These are phyloP conservation scores for Coprinellus aureogranulatus DNA, from an alignment of 768 basidiomycete genomes.

Conservation along the genomic window DNA sequence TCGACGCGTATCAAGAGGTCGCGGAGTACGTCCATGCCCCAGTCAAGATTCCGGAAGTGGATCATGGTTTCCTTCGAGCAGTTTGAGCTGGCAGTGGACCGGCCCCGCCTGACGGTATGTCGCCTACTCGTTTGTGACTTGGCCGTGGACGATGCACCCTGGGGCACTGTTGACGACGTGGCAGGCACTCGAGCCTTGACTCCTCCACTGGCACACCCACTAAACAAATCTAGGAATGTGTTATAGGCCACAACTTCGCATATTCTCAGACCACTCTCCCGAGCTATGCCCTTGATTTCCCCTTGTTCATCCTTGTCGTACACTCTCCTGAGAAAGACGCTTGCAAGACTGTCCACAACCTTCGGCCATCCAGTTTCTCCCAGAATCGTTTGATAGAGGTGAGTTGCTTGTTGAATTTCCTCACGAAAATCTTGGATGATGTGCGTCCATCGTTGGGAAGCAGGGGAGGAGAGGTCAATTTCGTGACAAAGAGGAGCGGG, in stretches of 20 bases:
- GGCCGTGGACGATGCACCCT: no score
- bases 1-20: slow-evolving; percentile 32
- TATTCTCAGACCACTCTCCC: slow-evolving; percentile 25
- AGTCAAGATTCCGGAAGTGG: slow-evolving; percentile 38
- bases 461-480: background rate
- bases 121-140: no score
- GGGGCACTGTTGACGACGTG: no score
- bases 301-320: slow-evolving; percentile 30
- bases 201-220: slow-evolving; percentile 38
- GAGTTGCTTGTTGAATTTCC: background rate
- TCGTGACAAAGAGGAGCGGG: background rate
- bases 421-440: background rate
- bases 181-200: slow-evolving; percentile 7
- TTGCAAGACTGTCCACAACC: slow-evolving; percentile 19
- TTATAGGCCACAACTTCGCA: slow-evolving; percentile 38
- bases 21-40: slow-evolving; percentile 37
- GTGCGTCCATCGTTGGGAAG: background rate
- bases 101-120: no score
- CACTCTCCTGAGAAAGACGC: slow-evolving; percentile 25
- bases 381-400: background rate
- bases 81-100: no score
- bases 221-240: slow-evolving; percentile 38
- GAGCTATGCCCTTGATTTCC: slow-evolving; percentile 32
- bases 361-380: background rate
- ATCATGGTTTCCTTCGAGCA: slow-evolving; percentile 27